Conservation (phyloP, 768 basidiomycete genomes). For the Phlegmacium glaucopus region DNA sequence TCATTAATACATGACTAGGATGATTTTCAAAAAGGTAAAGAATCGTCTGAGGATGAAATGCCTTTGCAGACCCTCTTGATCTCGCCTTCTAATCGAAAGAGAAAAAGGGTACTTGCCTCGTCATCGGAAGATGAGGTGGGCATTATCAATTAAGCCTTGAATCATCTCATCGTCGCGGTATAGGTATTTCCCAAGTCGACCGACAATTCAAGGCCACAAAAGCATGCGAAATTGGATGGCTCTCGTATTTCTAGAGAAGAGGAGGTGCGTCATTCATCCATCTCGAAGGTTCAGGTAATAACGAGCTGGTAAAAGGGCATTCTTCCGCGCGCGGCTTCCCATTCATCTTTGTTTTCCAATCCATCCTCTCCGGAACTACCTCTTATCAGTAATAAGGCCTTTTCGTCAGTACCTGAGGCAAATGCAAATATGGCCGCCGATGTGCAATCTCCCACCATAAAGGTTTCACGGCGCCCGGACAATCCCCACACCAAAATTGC, state of each 20-base stretch:
- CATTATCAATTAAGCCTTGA: not conserved
- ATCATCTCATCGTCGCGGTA: not conserved
- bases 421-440: too few species aligned
- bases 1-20: not conserved
- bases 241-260: too few species aligned
- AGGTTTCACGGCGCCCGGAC: conserved; percentile 1
- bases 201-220: not conserved
- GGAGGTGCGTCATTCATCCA: too few species aligned
- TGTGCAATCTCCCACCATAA: not conserved
- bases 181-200: not conserved
- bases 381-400: not conserved
- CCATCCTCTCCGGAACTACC: not conserved
- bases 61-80: not conserved
- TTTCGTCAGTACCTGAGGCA: not conserved
- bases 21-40: not conserved
- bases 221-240: not conserved
- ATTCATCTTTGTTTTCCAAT: not conserved
- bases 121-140: not conserved
- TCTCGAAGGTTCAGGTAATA: too few species aligned
- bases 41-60: conserved; percentile 12
- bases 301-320: not conserved
- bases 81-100: not conserved
- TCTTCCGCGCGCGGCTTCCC: not conserved
- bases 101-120: not conserved
- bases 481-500: conserved; percentile 4